Percentiles rank a stretch among this genome's conserved stretches.
Conservation (phyloP, 495 filamentous ascomycete genomes). For the Clohesyomyces aquaticus region DNA sequence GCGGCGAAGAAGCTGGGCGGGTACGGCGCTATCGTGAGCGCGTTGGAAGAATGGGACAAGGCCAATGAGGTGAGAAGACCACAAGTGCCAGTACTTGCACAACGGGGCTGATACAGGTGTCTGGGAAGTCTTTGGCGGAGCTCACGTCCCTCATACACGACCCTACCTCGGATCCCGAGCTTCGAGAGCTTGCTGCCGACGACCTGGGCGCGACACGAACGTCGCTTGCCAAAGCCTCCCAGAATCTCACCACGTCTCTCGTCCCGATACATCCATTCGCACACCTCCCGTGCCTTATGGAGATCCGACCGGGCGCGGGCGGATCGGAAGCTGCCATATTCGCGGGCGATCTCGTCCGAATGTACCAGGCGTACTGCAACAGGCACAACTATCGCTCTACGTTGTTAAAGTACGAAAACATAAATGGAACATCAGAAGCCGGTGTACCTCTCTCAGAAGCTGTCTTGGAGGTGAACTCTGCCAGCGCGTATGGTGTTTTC, state of each 20-base stretch:
- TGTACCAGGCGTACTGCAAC: constrained; percentile 84
- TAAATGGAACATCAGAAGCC: constrained; percentile 52
- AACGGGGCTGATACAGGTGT: constrained; percentile 12
- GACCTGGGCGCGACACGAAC: constrained; percentile 69
- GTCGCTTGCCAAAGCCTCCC: constrained; percentile 62
- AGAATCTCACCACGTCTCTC: constrained; percentile 70
- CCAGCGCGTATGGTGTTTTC: constrained; percentile 77
- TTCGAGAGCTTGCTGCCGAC: constrained; percentile 71
- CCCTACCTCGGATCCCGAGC: constrained; percentile 62
- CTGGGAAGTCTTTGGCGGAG: constrained; percentile 58
- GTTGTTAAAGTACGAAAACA: constrained; percentile 58
- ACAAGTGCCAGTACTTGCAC: background rate
- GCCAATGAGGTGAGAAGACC: constrained; percentile 56
- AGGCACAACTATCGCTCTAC: constrained; percentile 62
- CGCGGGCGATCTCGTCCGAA: constrained; percentile 79
- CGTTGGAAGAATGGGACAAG: constrained; percentile 71
- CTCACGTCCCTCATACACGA: constrained; percentile 63
- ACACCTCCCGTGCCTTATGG: constrained; percentile 86
- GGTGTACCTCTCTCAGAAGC: constrained; percentile 76
- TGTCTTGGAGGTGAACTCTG: constrained; percentile 77
- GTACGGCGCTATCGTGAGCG: constrained; percentile 65
- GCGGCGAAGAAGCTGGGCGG: constrained; percentile 79
- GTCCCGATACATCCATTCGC: constrained; percentile 91
- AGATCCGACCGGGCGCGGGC: constrained; percentile 92
- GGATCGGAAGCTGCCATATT: constrained; percentile 90